Conservation (phyloP, 306 rosid genomes). For the Medicago lupulina region DNA sequence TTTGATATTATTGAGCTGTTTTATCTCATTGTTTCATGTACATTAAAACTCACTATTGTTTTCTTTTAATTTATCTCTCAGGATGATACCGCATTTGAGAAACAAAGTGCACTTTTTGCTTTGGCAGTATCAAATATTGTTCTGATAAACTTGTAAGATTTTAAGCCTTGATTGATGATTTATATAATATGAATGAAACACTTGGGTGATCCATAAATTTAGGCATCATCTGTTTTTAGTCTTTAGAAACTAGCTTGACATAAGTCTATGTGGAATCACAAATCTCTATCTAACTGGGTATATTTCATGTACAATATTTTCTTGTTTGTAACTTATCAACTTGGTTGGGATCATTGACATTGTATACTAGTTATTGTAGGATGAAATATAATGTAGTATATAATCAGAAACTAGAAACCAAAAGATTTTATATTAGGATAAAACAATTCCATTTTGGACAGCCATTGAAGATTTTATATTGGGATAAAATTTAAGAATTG, state of each 20-base stretch:
- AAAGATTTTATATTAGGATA: too few relatives aligned
- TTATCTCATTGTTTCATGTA: conserved; percentile 2
- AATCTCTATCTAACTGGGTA: conserved; percentile 31
- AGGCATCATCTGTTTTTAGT: conserved; percentile 4
- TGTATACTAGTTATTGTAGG: too few relatives aligned
- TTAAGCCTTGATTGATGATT: conserved; percentile 26
- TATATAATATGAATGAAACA: conserved; percentile 30
- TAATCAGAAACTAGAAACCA: too few relatives aligned
- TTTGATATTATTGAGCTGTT: conserved; percentile 31
- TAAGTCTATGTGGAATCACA: conserved; percentile 29
- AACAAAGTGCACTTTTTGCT: conserved; percentile 92
- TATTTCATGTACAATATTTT: too few relatives aligned
- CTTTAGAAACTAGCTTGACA: conserved; percentile 30
- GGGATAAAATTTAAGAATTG: too few relatives aligned
- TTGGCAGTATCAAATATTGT: conserved; percentile 82
- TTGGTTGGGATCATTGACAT: too few relatives aligned
- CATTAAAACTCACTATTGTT: conserved; percentile 29
- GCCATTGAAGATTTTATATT: too few relatives aligned
- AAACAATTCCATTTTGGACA: too few relatives aligned
- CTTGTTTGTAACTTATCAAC: too few relatives aligned
- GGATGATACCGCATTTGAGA: conserved; percentile 98
- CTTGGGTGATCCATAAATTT: conserved; percentile 26
- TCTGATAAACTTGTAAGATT: conserved; percentile 85
- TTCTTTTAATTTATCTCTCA: conserved; percentile 43
- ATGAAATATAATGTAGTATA: too few relatives aligned